A percentile compares a stretch with the other conserved stretches of the same genome.
phyloP scores from a whole-genome alignment of 2,329 filamentous ascomycete species.

The Monascus ruber region DNA sequence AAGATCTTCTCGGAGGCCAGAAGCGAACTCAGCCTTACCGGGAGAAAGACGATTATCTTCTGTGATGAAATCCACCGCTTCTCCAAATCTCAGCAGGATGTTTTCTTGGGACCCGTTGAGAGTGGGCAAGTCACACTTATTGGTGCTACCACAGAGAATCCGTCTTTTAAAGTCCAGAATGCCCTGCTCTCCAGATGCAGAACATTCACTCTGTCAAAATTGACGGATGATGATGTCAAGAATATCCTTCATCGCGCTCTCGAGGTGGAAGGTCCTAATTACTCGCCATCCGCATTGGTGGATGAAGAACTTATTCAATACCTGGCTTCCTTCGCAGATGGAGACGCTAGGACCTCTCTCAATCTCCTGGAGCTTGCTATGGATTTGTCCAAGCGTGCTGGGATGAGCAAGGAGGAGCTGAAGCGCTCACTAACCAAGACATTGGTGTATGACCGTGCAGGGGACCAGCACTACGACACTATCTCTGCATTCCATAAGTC shows the following conservation, averaged over 20 bases:
- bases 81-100: conserved; percentile 84
- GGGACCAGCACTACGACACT: conserved; percentile 95
- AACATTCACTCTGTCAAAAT: conserved; percentile 72
- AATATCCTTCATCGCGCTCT: conserved; percentile 69
- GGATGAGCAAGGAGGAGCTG: conserved; percentile 62
- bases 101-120: conserved; percentile 87
- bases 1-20: conserved; percentile 78
- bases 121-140: conserved; percentile 82
- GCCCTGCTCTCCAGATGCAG: conserved; percentile 81
- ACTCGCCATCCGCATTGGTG: conserved; percentile 45
- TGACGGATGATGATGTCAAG: conserved; percentile 60
- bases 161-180: conserved; percentile 81
- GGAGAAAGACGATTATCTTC: conserved; percentile 88
- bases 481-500: conserved; percentile 97
- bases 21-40: conserved; percentile 68
- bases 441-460: conserved; percentile 84
- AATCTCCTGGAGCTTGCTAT: conserved; percentile 87
- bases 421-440: conserved; percentile 81
- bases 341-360: conserved; percentile 83
- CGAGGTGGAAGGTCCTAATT: conserved; percentile 45
- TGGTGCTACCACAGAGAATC: conserved; percentile 94
- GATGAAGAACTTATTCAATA: conserved; percentile 69
- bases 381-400: conserved; percentile 54
- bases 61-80: conserved; percentile 96
- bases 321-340: conserved; percentile 76